A percentile compares a stretch with the other conserved stretches of the same genome.
Conservation (phyloP, 441 rosid species). For the Erodium trifolium region DNA sequence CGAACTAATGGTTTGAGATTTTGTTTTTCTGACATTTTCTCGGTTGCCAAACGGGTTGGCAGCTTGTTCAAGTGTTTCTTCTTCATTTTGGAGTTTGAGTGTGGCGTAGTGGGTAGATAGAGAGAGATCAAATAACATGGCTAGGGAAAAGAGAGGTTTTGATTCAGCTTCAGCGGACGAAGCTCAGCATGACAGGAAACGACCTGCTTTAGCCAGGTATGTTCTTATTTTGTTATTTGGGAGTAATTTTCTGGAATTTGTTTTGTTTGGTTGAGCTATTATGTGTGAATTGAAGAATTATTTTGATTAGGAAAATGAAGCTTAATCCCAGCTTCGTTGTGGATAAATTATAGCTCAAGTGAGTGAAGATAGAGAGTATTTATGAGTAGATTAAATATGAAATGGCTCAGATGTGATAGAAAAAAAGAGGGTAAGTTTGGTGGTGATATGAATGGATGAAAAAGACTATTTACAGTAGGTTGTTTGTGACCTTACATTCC, state of each 20-base stretch:
- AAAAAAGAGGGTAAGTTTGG: background rate
- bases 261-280: background rate
- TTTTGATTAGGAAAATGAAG: background rate
- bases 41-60: conserved; percentile 35
- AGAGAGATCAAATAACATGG: conserved; percentile 56
- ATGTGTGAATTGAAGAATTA: background rate
- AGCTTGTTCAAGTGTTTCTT: conserved; percentile 9
- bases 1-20: no score
- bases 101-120: conserved; percentile 35
- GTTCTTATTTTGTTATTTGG: conserved; percentile 5
- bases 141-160: conserved; percentile 75
- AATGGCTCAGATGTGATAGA: background rate
- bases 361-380: no score
- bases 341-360: background rate
- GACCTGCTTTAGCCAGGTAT: conserved; percentile 92
- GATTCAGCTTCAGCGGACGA: conserved; percentile 52
- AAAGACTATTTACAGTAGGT: background rate
- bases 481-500: background rate
- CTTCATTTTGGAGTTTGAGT: no score
- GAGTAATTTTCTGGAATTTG: background rate
- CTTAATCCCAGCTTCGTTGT: background rate
- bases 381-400: no score
- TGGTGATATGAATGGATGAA: background rate
- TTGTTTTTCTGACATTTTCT: background rate
- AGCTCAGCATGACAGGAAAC: conserved; percentile 74